These are phyloP conservation scores for Gentiana straminea DNA, from an alignment of 257 asterid genomes.

Conservation along the genomic window DNA sequence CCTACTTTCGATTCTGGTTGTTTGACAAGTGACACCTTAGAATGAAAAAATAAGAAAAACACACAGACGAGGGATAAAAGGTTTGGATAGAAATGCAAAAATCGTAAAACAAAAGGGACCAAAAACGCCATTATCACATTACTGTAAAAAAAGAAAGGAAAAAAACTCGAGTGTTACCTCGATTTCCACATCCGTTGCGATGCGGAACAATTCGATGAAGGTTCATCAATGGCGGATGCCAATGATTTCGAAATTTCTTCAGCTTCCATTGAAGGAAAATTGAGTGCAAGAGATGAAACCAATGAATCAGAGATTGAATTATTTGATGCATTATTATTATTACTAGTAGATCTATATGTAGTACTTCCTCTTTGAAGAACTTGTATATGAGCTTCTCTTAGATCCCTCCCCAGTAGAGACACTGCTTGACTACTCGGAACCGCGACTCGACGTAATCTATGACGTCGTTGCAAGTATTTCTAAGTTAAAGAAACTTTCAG, in stretches of 20 bases:
- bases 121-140: too few species aligned
- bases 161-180: conserved; percentile 31
- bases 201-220: conserved; percentile 22
- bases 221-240: conserved; percentile 51
- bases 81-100: too few species aligned
- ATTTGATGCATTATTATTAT: conserved; percentile 32
- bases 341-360: conserved; percentile 23
- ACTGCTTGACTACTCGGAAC: conserved; percentile 64
- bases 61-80: too few species aligned
- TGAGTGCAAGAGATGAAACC: conserved; percentile 53
- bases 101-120: too few species aligned
- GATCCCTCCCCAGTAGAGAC: conserved; percentile 71
- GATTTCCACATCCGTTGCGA: conserved; percentile 54
- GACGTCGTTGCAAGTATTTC: conserved; percentile 55
- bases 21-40: too few species aligned
- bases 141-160: neutral
- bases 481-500: conserved; percentile 32
- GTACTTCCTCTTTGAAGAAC: conserved; percentile 67
- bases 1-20: too few species aligned
- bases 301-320: conserved; percentile 37
- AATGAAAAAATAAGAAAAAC: too few species aligned
- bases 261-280: conserved; percentile 48
- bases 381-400: conserved; percentile 79
- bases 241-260: conserved; percentile 69
- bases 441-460: conserved; percentile 56